phyloP scores from a whole-genome alignment of 345 rosid species.

The Brassica juncea region DNA sequence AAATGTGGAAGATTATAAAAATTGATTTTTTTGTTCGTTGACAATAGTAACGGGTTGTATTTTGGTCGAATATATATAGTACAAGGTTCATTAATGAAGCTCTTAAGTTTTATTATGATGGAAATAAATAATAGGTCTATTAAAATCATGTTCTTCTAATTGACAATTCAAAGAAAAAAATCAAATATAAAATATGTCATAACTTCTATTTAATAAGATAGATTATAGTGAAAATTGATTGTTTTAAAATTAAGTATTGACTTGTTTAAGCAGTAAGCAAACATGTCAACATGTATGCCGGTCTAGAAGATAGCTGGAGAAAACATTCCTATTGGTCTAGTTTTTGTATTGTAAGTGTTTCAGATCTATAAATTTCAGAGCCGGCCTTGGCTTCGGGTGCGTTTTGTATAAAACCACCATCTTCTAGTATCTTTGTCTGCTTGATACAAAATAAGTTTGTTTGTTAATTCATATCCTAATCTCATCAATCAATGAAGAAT shows the following conservation, averaged over 20 bases:
- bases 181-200: neutral
- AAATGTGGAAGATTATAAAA: no score
- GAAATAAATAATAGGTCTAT: neutral
- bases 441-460: neutral
- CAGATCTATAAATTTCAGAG: neutral
- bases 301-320: neutral
- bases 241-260: no score
- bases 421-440: neutral
- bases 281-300: neutral
- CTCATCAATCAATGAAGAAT: slow-evolving; percentile 20
- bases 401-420: neutral
- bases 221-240: neutral
- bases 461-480: neutral
- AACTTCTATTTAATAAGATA: neutral
- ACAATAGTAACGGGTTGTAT: neutral
- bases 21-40: neutral
- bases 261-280: neutral
- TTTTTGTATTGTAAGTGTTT: neutral
- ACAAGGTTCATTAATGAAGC: neutral
- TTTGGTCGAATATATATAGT: neutral
- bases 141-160: neutral
- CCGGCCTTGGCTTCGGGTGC: neutral
- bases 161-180: neutral
- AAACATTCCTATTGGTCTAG: neutral
- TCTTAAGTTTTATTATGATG: neutral